phyloP scores from a whole-genome alignment of 345 rosid species.

The Sonneratia alba region DNA sequence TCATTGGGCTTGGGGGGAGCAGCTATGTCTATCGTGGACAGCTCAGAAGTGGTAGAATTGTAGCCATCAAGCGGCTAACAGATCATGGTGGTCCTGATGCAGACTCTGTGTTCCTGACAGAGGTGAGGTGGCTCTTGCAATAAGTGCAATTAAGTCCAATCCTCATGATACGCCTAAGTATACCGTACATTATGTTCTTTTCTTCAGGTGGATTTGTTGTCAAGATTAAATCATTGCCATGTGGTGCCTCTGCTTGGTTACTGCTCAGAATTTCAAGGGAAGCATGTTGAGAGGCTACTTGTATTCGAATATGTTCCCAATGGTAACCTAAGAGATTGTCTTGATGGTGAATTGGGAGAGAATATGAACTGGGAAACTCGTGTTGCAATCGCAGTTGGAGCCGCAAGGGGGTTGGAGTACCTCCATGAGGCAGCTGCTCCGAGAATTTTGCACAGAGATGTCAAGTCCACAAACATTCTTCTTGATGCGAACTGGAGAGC shows the following conservation, averaged over 20 bases:
- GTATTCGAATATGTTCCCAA: slow-evolving; percentile 78
- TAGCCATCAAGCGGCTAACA: slow-evolving; percentile 75
- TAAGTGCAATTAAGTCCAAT: slow-evolving; percentile 2
- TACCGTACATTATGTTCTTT: slow-evolving; percentile 10
- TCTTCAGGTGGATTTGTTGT: slow-evolving; percentile 64
- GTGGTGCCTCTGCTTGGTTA: slow-evolving; percentile 90
- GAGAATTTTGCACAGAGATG: slow-evolving; percentile 90
- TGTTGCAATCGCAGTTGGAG: slow-evolving; percentile 79
- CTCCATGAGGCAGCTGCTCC: slow-evolving; percentile 99
- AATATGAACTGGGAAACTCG: slow-evolving; percentile 75
- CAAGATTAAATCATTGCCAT: slow-evolving; percentile 88
- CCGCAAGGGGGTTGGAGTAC: slow-evolving; percentile 95
- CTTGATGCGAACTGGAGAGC: slow-evolving; percentile 80
- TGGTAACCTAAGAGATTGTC: slow-evolving; percentile 78
- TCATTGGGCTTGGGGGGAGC: slow-evolving; percentile 86
- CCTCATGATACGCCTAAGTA: neutral
- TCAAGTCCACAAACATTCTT: slow-evolving; percentile 91
- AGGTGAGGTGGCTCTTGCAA: slow-evolving; percentile 29
- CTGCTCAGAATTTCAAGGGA: slow-evolving; percentile 74
- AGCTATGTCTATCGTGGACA: slow-evolving; percentile 78
- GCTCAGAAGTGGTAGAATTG: slow-evolving; percentile 70
- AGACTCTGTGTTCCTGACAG: slow-evolving; percentile 56
- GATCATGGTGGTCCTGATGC: slow-evolving; percentile 55
- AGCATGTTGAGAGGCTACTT: slow-evolving; percentile 68
- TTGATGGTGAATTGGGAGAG: slow-evolving; percentile 61